phyloP scores from a whole-genome alignment of 2,329 filamentous ascomycete species.

The Colletotrichum abscissum region DNA sequence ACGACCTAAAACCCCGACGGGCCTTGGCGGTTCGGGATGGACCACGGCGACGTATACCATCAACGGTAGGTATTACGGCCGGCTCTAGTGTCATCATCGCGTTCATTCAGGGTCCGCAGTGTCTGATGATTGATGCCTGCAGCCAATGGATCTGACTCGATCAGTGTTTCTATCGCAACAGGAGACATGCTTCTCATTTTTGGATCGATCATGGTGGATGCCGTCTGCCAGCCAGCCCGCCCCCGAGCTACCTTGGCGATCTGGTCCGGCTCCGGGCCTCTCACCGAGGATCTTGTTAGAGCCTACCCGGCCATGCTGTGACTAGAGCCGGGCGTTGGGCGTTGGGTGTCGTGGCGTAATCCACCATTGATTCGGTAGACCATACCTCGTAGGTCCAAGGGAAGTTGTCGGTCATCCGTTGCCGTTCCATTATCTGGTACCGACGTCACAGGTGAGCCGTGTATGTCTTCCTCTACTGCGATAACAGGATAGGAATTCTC shows the following conservation, averaged over 20 bases:
- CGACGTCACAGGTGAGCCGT: constrained; percentile 19
- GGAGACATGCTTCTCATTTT: background rate
- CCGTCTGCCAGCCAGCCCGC: background rate
- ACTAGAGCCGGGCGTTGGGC: background rate
- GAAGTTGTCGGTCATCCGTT: background rate
- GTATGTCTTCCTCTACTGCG: constrained; percentile 1
- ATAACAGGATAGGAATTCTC: background rate
- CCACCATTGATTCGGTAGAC: constrained; percentile 21
- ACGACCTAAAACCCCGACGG: constrained; percentile 7
- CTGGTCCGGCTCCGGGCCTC: background rate
- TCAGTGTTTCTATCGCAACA: background rate
- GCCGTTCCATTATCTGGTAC: constrained; percentile 4
- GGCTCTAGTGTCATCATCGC: background rate
- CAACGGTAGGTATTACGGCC: background rate
- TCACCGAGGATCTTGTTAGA: constrained; percentile 11
- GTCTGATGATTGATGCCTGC: background rate
- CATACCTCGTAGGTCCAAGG: background rate
- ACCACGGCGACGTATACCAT: constrained; percentile 2
- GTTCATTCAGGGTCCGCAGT: background rate
- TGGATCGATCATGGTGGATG: constrained; percentile 4
- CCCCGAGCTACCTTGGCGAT: constrained; percentile 18
- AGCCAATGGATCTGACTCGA: background rate
- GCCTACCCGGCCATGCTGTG: background rate
- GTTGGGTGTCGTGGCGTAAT: background rate
- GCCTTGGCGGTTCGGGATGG: constrained; percentile 4